A percentile compares a stretch with the other conserved stretches of the same genome.
Conservation (phyloP, 163 green algal species). For the Volvox carteri region DNA sequence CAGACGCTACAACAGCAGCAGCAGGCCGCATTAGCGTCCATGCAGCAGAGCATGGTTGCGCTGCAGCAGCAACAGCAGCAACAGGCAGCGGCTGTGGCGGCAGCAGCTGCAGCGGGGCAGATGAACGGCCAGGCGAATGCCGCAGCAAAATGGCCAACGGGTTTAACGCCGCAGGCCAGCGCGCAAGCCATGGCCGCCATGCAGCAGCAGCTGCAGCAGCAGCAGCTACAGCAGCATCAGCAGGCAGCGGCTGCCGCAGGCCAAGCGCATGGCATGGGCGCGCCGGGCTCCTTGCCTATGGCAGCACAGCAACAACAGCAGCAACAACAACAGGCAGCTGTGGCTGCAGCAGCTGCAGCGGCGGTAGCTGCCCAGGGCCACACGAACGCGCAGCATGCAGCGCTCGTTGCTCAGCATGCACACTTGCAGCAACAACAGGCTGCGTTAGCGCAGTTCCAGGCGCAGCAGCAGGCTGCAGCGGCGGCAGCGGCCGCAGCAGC, state of each 20-base stretch:
- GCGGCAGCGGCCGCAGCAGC: constrained; percentile 15
- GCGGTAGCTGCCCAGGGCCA: constrained; percentile 20
- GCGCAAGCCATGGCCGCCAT: constrained; percentile 40
- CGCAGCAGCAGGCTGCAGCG: constrained; percentile 33
- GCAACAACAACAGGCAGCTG: constrained; percentile 32
- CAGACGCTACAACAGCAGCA: constrained; percentile 50
- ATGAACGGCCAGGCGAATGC: constrained; percentile 35
- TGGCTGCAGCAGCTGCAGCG: background rate
- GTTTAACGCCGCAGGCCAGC: constrained; percentile 15
- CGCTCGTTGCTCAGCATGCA: constrained; percentile 27
- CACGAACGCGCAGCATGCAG: constrained; percentile 39
- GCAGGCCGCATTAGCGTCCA: constrained; percentile 13
- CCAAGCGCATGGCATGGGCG: constrained; percentile 2
- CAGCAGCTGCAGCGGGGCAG: constrained; percentile 8
- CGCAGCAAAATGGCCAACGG: constrained; percentile 29
- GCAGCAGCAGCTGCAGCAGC: constrained; percentile 50
- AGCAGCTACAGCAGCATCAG: constrained; percentile 9
- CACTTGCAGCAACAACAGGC: constrained; percentile 28
- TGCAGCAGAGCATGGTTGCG: constrained; percentile 28
- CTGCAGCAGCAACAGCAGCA: constrained; percentile 50
- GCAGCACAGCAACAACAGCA: constrained; percentile 10
- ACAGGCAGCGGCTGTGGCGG: background rate
- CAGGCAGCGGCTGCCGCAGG: background rate
- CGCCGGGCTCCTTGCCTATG: background rate
- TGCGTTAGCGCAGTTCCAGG: constrained; percentile 31